Base-by-base conservation (phyloP, 352 stramenopile genomes). In the Pythium scleroteichum region DNA sequence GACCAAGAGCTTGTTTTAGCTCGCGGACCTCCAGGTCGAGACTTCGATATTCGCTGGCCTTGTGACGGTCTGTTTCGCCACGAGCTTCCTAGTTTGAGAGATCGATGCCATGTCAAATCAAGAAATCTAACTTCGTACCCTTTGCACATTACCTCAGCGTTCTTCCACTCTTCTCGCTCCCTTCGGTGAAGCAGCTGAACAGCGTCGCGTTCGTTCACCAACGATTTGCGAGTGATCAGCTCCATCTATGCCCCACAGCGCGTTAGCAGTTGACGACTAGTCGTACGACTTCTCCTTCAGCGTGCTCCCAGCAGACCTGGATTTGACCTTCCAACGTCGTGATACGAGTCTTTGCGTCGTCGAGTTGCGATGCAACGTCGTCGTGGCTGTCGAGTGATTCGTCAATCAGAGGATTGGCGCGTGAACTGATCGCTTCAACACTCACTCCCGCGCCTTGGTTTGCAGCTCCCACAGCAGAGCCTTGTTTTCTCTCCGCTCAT, bases 11-110 rank as follows among this genome's bases (percentile, higher is more conserved):
- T 47, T 85, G 80, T 1, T 65, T 74, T 12, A 79, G 50, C 48
- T 84, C 76, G 1, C 75, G 70, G 17, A 87, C 24, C 35, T 90
- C 78, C 6, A 85, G 46, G 40, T 88, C 80, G 64, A 88, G 65
- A 24, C 54, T 70, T 23, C 78, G 69, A 41, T 78, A 81, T 47
- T 88, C 69, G 27, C 84, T 68, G 0, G 72, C 63, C 59, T 75
- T 78, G 14, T 64, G 68, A 24, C 69, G 68, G 20, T 85, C 69
- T 6, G 52, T 32, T 16, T 55, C 58, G 4, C 66, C 56, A 22
- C 64, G 58, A 23, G 45, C 39, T 66, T 23, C 10, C 32, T 47
- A 42, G n/a, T 23, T 35, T 27, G 9, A 39, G 16, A 46, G 5
- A 35, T 13, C 12, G n/a, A 42, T 12, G n/a, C n/a, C n/a, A 29